Evolutionary conservation across 208 protist species (phyloP).

Genomic region (Crithidia mellificae): DNA sequence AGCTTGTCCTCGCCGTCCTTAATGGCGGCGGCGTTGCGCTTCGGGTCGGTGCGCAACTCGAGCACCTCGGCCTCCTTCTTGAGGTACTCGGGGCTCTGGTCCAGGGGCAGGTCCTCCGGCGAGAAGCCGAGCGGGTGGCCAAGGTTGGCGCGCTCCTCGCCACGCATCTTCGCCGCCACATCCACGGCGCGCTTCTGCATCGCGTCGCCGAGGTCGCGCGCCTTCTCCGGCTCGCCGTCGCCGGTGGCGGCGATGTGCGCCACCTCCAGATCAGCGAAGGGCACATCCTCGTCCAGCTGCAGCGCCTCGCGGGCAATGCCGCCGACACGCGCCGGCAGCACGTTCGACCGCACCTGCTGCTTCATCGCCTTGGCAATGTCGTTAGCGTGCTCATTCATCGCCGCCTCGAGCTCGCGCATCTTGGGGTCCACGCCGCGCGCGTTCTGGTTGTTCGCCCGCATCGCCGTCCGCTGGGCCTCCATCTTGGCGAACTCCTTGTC

Average conservation of each 20-base stretch:
- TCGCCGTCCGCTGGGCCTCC: slow-evolving; percentile 58
- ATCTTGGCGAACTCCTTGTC: slow-evolving; percentile 55
- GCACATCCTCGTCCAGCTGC: slow-evolving; percentile 70
- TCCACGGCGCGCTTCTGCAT: slow-evolving; percentile 71
- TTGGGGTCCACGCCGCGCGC: slow-evolving; percentile 37
- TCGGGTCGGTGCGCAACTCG: slow-evolving; percentile 49
- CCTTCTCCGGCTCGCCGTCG: slow-evolving; percentile 57
- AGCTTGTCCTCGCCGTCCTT: slow-evolving; percentile 42
- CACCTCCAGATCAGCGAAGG: slow-evolving; percentile 69
- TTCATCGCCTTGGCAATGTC: slow-evolving; percentile 57
- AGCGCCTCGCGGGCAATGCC: slow-evolving; percentile 64
- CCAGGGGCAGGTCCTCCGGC: slow-evolving; percentile 62
- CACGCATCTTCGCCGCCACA: slow-evolving; percentile 61
- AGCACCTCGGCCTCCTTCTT: slow-evolving; percentile 57
- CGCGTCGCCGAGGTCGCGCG: slow-evolving; percentile 49
- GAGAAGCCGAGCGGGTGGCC: slow-evolving; percentile 63
- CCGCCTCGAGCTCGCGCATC: slow-evolving; percentile 55
- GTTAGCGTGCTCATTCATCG: slow-evolving; percentile 68
- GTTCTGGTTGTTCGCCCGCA: slow-evolving; percentile 45
- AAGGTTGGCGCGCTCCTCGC: slow-evolving; percentile 61
- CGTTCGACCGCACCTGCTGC: slow-evolving; percentile 39
- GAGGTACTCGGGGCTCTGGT: slow-evolving; percentile 50
- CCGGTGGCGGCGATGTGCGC: slow-evolving; percentile 57
- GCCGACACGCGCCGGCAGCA: slow-evolving; percentile 41
- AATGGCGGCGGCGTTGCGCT: slow-evolving; percentile 45